Percentiles rank a stretch among this genome's conserved stretches.
These are phyloP conservation scores for Fusarium sp. DNA, from an alignment of 2,329 filamentous ascomycete genomes.

Conservation along the genomic window DNA sequence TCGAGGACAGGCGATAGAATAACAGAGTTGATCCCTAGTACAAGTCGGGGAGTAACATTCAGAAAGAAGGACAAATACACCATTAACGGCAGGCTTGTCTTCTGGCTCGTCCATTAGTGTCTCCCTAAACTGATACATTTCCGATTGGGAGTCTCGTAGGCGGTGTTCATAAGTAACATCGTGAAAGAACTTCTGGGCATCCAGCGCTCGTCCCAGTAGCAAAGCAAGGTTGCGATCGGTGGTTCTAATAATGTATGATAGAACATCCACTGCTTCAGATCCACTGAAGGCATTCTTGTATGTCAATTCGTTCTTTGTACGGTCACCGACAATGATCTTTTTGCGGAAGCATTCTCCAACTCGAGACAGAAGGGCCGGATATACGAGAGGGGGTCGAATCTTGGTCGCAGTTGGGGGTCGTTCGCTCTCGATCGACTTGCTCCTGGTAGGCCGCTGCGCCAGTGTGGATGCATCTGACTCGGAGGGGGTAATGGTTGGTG, in stretches of 20 bases:
- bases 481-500: constrained; percentile 74
- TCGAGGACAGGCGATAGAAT: constrained; percentile 96
- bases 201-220: constrained; percentile 87
- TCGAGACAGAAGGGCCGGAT: constrained; percentile 91
- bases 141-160: constrained; percentile 89
- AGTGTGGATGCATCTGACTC: constrained; percentile 64
- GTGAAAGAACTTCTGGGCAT: constrained; percentile 99
- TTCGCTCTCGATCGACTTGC: constrained; percentile 65
- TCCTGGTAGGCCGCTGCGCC: constrained; percentile 67
- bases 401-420: constrained; percentile 66
- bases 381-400: constrained; percentile 85
- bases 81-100: constrained; percentile 80
- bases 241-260: constrained; percentile 96
- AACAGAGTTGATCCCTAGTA: constrained; percentile 93
- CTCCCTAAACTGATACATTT: constrained; percentile 97
- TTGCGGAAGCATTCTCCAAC: constrained; percentile 94
- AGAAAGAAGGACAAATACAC: constrained; percentile 94
- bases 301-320: constrained; percentile 94
- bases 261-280: constrained; percentile 92
- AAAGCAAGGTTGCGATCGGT: constrained; percentile 95
- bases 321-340: constrained; percentile 84
- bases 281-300: constrained; percentile 98
- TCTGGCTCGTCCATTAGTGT: constrained; percentile 87
- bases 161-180: constrained; percentile 98
- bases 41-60: constrained; percentile 99